phyloP scores from a whole-genome alignment of 805 yeast genomes.

The Zygosaccharomyces bisporus region DNA sequence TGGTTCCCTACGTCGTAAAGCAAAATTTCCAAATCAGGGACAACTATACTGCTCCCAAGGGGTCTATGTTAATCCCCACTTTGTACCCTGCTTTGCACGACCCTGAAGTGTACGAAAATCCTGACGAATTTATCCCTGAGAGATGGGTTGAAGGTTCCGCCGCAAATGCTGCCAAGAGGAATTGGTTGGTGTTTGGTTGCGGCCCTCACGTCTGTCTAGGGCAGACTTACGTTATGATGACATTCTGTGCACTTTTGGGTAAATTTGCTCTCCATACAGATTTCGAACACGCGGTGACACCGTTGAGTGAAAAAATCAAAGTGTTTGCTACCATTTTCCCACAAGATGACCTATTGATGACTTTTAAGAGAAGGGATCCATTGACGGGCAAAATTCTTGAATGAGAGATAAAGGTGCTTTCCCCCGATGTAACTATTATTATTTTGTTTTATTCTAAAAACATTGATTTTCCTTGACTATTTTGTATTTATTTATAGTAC shows the following conservation, averaged over 20 bases:
- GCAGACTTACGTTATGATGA: conserved; percentile 86
- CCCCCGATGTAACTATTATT: background rate
- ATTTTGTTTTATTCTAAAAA: background rate
- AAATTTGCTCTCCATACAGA: conserved; percentile 80
- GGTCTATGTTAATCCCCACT: conserved; percentile 95
- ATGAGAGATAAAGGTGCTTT: conserved; percentile 7
- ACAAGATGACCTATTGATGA: conserved; percentile 82
- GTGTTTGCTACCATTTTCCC: conserved; percentile 99
- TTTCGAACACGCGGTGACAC: conserved; percentile 78
- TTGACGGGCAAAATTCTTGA: conserved; percentile 33
- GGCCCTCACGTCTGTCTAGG: conserved; percentile 98
- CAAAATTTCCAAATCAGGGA: conserved; percentile 78
- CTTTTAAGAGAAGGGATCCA: conserved; percentile 65
- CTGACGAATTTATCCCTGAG: conserved; percentile 92
- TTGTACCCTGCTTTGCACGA: conserved; percentile 95
- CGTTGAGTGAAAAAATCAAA: conserved; percentile 82
- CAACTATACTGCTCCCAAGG: conserved; percentile 89
- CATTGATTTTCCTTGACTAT: background rate
- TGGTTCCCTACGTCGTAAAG: conserved; percentile 97
- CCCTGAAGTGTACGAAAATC: conserved; percentile 92
- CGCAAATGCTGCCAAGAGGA: conserved; percentile 72
- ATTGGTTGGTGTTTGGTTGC: conserved; percentile 96
- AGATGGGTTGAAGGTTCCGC: conserved; percentile 84
- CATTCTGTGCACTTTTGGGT: conserved; percentile 86
- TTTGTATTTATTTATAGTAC: conserved; percentile 4